phyloP scores from a whole-genome alignment of 371 early-diverging fungal species.

The Rozella allomycis region DNA sequence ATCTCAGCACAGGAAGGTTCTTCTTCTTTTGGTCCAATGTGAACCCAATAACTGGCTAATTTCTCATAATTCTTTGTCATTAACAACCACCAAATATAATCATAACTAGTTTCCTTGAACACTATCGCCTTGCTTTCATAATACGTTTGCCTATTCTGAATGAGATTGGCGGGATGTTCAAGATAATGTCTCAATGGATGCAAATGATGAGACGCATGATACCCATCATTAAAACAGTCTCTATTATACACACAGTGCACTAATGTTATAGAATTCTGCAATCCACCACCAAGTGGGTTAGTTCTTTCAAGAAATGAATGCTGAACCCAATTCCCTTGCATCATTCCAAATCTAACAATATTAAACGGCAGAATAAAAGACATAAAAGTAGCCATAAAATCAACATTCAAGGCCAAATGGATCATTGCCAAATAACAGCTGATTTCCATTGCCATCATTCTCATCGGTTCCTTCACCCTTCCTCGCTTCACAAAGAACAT shows the following conservation, averaged over 20 bases:
- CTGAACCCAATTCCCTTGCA: conserved; percentile 17
- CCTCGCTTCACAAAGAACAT: conserved; percentile 8
- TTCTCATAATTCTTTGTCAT: conserved; percentile 6
- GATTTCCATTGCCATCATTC: conserved; percentile 4
- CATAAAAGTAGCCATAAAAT: conserved; percentile 4
- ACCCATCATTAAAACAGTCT: conserved; percentile 15
- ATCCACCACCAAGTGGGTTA: conserved; percentile 9
- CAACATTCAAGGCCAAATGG: conserved; percentile 2
- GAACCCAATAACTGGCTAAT: conserved; percentile 7
- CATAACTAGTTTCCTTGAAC: conserved; percentile 8
- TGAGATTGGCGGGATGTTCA: conserved; percentile 14
- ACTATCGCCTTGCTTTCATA: conserved; percentile 7
- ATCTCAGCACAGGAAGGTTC: too few species aligned
- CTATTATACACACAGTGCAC: conserved; percentile 10
- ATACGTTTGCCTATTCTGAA: conserved; percentile 5
- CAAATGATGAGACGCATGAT: conserved; percentile 19
- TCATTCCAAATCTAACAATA: conserved; percentile 14
- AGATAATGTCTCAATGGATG: conserved; percentile 14
- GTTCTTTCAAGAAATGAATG: conserved; percentile 15
- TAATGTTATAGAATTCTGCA: conserved; percentile 11
- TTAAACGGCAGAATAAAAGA: conserved; percentile 8
- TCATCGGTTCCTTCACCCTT: conserved; percentile 2
- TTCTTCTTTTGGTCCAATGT: conserved; percentile 2
- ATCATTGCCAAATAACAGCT: conserved; percentile 1
- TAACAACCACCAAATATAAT: conserved; percentile 6